These are phyloP conservation scores for Peltaster fructicola DNA, from an alignment of 2,329 filamentous ascomycete genomes.

Conservation along the genomic window DNA sequence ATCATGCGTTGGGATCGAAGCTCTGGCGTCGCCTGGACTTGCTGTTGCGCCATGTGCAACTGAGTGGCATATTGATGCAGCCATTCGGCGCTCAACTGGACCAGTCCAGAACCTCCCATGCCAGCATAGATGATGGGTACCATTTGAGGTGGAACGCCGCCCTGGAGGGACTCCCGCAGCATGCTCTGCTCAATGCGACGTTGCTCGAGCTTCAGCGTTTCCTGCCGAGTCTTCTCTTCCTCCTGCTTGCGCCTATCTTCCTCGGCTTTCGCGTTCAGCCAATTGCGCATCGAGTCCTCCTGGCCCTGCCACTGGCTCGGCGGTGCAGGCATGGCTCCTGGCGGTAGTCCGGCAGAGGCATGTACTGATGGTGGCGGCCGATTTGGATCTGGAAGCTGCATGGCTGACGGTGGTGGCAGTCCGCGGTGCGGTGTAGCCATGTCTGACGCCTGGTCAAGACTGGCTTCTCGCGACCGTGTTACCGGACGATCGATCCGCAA, in stretches of 20 bases:
- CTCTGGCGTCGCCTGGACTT: constrained; percentile 22
- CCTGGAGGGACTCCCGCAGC: constrained; percentile 33
- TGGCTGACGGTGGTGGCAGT: constrained; percentile 34
- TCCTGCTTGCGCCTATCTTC: constrained; percentile 37
- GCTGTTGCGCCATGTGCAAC: constrained; percentile 26
- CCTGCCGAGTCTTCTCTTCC: constrained; percentile 35
- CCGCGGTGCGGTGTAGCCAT: constrained; percentile 37
- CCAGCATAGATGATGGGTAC: constrained; percentile 37
- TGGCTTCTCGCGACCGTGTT: constrained; percentile 24
- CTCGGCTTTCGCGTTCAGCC: constrained; percentile 32
- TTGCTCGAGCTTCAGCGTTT: constrained; percentile 31
- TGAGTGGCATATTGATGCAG: constrained; percentile 32
- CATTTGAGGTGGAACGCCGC: constrained; percentile 33
- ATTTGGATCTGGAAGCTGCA: constrained; percentile 32
- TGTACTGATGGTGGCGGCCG: constrained; percentile 17
- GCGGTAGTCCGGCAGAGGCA: too few species aligned
- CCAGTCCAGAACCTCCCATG: constrained; percentile 30
- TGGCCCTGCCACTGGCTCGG: constrained; percentile 28
- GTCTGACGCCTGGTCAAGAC: too few species aligned
- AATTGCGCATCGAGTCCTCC: constrained; percentile 35
- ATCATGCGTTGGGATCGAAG: constrained; percentile 20
- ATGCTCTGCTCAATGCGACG: constrained; percentile 35
- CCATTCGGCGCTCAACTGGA: constrained; percentile 31
- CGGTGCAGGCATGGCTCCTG: constrained; percentile 7
- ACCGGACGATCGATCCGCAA: constrained; percentile 22